Percentiles rank a stretch among this genome's conserved stretches.
phyloP scores from a whole-genome alignment of 352 stramenopile species.

The Peronospora destructor region DNA sequence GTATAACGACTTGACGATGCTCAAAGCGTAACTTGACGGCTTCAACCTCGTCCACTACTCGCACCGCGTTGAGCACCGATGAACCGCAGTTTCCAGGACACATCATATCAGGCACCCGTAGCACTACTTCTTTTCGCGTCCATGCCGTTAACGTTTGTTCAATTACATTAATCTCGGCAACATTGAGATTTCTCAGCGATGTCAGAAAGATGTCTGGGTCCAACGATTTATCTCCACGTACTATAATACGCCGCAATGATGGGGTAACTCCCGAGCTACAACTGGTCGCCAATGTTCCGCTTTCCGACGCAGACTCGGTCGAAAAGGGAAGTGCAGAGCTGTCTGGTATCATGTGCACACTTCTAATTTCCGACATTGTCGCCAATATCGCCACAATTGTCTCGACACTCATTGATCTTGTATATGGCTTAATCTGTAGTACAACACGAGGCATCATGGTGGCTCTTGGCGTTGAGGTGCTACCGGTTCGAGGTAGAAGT shows the following conservation, averaged over 20 bases:
- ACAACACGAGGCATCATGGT: slow-evolving; percentile 27
- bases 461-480: slow-evolving; percentile 4
- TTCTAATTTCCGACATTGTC: slow-evolving; percentile 34
- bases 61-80: slow-evolving; percentile 60
- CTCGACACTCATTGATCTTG: slow-evolving; percentile 21
- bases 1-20: slow-evolving; percentile 45
- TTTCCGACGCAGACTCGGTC: neutral
- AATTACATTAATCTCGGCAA: slow-evolving; percentile 32
- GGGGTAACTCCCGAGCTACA: neutral
- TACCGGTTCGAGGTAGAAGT: slow-evolving; percentile 1
- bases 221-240: slow-evolving; percentile 31
- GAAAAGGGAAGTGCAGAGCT: neutral
- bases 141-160: slow-evolving; percentile 36
- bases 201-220: slow-evolving; percentile 20
- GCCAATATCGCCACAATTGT: slow-evolving; percentile 39
- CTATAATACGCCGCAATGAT: slow-evolving; percentile 20
- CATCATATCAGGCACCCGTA: slow-evolving; percentile 76
- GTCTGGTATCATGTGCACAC: slow-evolving; percentile 36
- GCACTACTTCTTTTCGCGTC: slow-evolving; percentile 54
- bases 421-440: slow-evolving; percentile 28
- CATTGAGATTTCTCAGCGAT: slow-evolving; percentile 19
- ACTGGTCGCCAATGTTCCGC: neutral
- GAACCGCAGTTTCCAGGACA: slow-evolving; percentile 67
- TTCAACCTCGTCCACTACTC: slow-evolving; percentile 38
- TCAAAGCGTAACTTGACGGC: slow-evolving; percentile 53